Percentiles rank a stretch among this genome's conserved stretches.
Evolutionary conservation across 805 yeast species (phyloP).

Genomic region (Yamadazyma laniorum): DNA sequence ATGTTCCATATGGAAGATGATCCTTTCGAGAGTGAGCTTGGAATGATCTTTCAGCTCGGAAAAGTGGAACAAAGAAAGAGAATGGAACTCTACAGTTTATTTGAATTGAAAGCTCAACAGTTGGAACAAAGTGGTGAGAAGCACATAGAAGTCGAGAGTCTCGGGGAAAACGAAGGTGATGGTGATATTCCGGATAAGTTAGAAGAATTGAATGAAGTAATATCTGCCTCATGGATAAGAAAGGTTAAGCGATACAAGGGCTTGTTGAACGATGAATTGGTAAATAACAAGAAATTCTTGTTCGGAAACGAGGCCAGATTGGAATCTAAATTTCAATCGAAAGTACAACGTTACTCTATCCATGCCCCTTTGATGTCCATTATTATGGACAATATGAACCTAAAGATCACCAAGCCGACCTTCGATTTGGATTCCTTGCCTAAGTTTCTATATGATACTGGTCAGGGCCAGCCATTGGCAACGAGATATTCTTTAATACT

Average conservation of each 20-base stretch:
- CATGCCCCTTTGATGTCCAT: constrained; percentile 37
- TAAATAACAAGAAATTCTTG: constrained; percentile 31
- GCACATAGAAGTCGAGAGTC: constrained; percentile 5
- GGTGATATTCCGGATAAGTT: constrained; percentile 28
- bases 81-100: constrained; percentile 26
- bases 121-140: constrained; percentile 2
- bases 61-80: constrained; percentile 39
- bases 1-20: constrained; percentile 43
- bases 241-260: constrained; percentile 50
- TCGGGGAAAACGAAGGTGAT: constrained; percentile 9
- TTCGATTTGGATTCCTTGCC: constrained; percentile 43
- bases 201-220: constrained; percentile 39
- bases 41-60: constrained; percentile 43
- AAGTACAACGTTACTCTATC: constrained; percentile 29
- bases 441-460: constrained; percentile 64
- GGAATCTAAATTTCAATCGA: constrained; percentile 17
- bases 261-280: constrained; percentile 36
- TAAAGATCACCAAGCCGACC: constrained; percentile 24
- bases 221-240: constrained; percentile 69
- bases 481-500: constrained; percentile 64
- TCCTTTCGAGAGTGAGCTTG: constrained; percentile 41
- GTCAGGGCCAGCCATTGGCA: constrained; percentile 79
- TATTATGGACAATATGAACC: constrained; percentile 25
- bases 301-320: constrained; percentile 34
- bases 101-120: constrained; percentile 16